Conservation (phyloP, 2,329 filamentous ascomycete genomes). For the Tothia fuscella region DNA sequence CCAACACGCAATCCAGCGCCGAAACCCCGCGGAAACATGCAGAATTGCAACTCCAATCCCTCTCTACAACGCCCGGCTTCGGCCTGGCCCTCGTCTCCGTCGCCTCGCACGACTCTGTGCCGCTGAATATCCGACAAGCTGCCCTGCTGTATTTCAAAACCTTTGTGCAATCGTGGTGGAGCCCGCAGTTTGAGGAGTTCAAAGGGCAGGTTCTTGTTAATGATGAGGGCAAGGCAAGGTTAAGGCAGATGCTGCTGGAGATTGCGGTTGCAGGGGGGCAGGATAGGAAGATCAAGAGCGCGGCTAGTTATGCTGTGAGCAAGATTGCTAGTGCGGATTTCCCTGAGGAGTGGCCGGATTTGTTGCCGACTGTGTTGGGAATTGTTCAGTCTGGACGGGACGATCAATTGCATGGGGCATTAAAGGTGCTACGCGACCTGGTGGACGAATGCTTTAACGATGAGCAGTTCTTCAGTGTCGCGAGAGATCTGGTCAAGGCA, state of each 20-base stretch:
- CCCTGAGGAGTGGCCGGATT: conserved; percentile 84
- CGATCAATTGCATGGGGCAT: conserved; percentile 72
- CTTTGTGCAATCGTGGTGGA: conserved; percentile 81
- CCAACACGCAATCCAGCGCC: conserved; percentile 69
- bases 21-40: conserved; percentile 73
- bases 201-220: conserved; percentile 55
- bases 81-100: conserved; percentile 71
- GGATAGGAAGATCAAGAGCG: conserved; percentile 76
- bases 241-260: conserved; percentile 64
- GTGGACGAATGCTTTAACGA: conserved; percentile 91
- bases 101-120: conserved; percentile 61
- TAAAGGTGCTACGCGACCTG: conserved; percentile 78
- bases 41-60: conserved; percentile 66
- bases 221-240: conserved; percentile 59
- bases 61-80: conserved; percentile 58
- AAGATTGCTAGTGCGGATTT: conserved; percentile 93
- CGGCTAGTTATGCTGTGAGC: conserved; percentile 80
- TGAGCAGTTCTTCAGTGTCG: conserved; percentile 87
- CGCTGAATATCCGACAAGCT: conserved; percentile 67
- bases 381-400: conserved; percentile 67
- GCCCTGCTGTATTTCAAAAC: conserved; percentile 69
- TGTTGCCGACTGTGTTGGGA: conserved; percentile 68
- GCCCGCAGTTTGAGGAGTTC: conserved; percentile 59
- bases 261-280: conserved; percentile 55
- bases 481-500: conserved; percentile 70